Percentiles rank a stretch among this genome's conserved stretches.
These are phyloP conservation scores for Albugo candida DNA, from an alignment of 352 stramenopile genomes.

Conservation along the genomic window DNA sequence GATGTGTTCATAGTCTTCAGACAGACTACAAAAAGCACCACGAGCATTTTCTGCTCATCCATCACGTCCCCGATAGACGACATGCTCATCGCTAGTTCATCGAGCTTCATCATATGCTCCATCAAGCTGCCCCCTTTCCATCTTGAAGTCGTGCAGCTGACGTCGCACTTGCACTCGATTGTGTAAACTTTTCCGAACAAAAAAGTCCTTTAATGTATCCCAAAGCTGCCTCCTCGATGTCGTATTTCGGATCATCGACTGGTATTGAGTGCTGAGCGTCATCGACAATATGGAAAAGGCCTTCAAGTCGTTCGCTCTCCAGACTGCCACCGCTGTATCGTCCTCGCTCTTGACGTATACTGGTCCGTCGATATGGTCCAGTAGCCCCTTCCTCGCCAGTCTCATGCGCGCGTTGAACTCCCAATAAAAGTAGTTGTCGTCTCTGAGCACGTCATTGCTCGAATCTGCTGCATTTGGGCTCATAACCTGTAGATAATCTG, in stretches of 20 bases:
- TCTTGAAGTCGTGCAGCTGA: constrained; percentile 1
- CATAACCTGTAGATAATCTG: constrained; percentile 2
- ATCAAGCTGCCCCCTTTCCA: neutral
- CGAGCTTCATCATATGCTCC: constrained; percentile 1
- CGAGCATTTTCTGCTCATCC: neutral
- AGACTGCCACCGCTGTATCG: neutral
- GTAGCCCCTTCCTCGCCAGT: constrained; percentile 1
- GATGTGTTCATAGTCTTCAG: neutral
- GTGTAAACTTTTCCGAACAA: constrained; percentile 2
- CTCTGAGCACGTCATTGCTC: constrained; percentile 1
- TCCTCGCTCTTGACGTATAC: neutral
- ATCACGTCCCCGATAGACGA: neutral
- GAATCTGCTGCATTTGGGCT: constrained; percentile 1
- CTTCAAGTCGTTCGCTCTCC: neutral
- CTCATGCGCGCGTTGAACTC: constrained; percentile 2
- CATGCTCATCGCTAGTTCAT: neutral
- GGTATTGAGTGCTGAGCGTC: neutral
- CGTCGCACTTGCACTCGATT: constrained; percentile 1
- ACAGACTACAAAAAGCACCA: constrained; percentile 1
- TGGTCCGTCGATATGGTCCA: neutral
- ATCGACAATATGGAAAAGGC: constrained; percentile 2
- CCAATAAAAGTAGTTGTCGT: constrained; percentile 5
- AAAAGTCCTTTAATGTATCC: neutral
- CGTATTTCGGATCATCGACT: constrained; percentile 3
- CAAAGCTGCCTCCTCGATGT: neutral